Base-by-base conservation (phyloP, 2,329 filamentous ascomycete genomes). In the Paraphaeosphaeria minitans region DNA sequence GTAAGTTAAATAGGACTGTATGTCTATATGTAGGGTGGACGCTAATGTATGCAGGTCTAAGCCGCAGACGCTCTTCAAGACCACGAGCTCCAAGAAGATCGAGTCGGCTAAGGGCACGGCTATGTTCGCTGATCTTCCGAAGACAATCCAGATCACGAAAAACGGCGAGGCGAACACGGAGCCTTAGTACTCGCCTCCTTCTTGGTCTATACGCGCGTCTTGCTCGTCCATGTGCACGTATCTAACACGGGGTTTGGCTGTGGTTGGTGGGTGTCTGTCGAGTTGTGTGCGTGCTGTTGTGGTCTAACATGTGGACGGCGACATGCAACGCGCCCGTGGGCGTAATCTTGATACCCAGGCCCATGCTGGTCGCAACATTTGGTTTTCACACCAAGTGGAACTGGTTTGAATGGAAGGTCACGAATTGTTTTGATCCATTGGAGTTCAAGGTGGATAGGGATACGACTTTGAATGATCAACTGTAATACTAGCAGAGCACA, bases 1-100 rank as follows among this genome's bases (percentile, higher is more conserved):
- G 74, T 79, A 67, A 57, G 74, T 19, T 24, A 4, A 24, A 14
- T 31, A 1, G 43, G 19, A 31, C 27, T 7, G n/a, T 43, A 10
- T 33, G 7, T 31, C 3, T 43, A 14, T 42, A 29, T 55, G 6
- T 27, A 16, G 24, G 24, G 12, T 16, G 14, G 8, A 13, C 4
- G 27, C 70, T 73, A 63, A 72, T 43, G 1, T 3, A n/a, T 29
- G 8, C 56, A 77, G 75, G 53, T 69, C 73, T 24, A 77, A 77
- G 72, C 75, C 76, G 29, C 72, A 77, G 65, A 76, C 76, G 33
- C 71, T 79, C 55, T 79, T 79, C 66, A 76, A 76, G 68, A 77
- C 74, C 68, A 75, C 76, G 24, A 76, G 72, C 67, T 63, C 74
- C n/a, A 77, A 74, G 66, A 78, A 75, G 63, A 73, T 75, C 55